Conservation (phyloP, 768 basidiomycete species). For the Leccinum pellstonianum region DNA sequence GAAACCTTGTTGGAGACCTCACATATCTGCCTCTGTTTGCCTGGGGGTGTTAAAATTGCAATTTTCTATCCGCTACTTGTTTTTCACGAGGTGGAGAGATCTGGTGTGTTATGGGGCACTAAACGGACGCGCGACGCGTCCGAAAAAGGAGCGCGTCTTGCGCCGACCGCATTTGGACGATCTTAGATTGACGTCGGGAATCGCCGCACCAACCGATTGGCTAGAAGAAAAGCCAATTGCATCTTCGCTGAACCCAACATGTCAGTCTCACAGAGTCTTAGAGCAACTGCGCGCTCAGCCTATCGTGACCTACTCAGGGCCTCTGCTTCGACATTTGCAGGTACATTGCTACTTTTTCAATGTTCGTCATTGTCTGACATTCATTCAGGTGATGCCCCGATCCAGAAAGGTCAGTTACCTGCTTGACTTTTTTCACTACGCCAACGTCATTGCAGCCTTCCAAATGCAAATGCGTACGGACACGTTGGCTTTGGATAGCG, state of each 20-base stretch:
- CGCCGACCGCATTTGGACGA: conserved; percentile 34
- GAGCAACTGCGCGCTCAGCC: conserved; percentile 66
- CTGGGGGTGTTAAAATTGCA: conserved; percentile 17
- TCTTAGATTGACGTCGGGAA: conserved; percentile 34
- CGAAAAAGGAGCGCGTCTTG: conserved; percentile 41
- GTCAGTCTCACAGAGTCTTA: conserved; percentile 56
- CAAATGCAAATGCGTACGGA: conserved; percentile 65
- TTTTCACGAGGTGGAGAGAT: conserved; percentile 30
- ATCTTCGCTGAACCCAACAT: conserved; percentile 30
- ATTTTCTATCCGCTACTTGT: conserved; percentile 30
- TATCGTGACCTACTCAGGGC: conserved; percentile 73
- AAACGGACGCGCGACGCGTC: conserved; percentile 33
- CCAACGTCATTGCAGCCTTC: conserved; percentile 54
- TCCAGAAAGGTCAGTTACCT: conserved; percentile 45
- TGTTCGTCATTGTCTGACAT: background rate
- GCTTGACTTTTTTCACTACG: background rate
- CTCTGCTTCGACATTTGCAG: conserved; percentile 63
- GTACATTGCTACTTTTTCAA: conserved; percentile 30
- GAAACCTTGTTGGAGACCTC: conserved; percentile 14
- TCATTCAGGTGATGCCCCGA: conserved; percentile 50
- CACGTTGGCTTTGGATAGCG: conserved; percentile 38
- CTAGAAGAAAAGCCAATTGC: conserved; percentile 5
- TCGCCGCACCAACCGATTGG: conserved; percentile 16
- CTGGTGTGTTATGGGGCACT: conserved; percentile 28
- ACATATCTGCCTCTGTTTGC: conserved; percentile 19